These are phyloP conservation scores for Botryosphaeria dothidea DNA, from an alignment of 2,329 filamentous ascomycete genomes.

Conservation along the genomic window DNA sequence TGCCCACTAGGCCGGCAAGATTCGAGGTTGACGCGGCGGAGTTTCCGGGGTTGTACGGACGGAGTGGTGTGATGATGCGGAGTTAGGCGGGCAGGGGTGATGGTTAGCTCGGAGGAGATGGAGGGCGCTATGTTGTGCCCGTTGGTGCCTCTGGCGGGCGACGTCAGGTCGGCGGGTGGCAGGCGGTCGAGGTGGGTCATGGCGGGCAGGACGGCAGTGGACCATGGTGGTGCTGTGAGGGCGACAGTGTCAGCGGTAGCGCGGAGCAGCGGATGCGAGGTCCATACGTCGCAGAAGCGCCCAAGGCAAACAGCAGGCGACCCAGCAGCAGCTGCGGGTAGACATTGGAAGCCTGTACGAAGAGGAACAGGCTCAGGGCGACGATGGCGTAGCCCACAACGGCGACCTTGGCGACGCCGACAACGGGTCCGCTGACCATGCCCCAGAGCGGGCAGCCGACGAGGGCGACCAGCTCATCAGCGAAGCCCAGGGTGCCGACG, in stretches of 20 bases:
- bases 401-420: conserved; percentile 66
- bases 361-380: conserved; percentile 71
- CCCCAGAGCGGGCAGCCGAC: conserved; percentile 82
- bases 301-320: conserved; percentile 83
- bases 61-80: conserved; percentile 21
- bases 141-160: conserved; percentile 31
- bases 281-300: conserved; percentile 78
- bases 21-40: conserved; percentile 53
- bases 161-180: conserved; percentile 28
- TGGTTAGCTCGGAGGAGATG: conserved; percentile 72
- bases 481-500: conserved; percentile 82
- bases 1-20: conserved; percentile 84
- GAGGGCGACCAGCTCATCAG: conserved; percentile 78
- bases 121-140: conserved; percentile 64
- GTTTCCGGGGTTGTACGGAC: conserved; percentile 53
- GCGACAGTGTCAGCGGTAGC: neutral
- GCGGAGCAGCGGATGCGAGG: neutral
- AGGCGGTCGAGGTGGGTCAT: conserved; percentile 48
- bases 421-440: conserved; percentile 70
- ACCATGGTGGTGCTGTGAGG: conserved; percentile 79
- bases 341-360: conserved; percentile 83
- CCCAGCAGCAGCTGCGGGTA: conserved; percentile 87
- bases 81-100: conserved; percentile 62
- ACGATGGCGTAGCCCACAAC: conserved; percentile 82
- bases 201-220: conserved; percentile 83